A percentile compares a stretch with the other conserved stretches of the same genome.
Conservation (phyloP, 805 yeast genomes). For the Cyberlindnera subsufficiens region DNA sequence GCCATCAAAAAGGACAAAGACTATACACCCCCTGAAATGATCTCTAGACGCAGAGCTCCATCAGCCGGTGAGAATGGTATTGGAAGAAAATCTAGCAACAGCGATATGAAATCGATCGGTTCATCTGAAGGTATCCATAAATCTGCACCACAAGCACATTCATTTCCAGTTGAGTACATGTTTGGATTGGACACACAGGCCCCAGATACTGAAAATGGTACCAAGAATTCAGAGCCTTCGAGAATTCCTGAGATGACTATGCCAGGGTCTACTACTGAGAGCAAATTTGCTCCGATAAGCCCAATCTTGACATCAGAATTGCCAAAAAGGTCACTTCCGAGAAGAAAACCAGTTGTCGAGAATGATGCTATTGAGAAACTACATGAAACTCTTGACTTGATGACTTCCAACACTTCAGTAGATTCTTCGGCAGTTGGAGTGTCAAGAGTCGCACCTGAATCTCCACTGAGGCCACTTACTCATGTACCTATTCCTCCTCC, state of each 20-base stretch:
- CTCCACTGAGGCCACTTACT: not conserved
- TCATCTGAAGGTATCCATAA: conserved; percentile 5
- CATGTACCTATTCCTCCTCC: conserved; percentile 6
- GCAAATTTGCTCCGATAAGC: conserved; percentile 1
- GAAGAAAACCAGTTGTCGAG: conserved; percentile 19
- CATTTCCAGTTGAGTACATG: conserved; percentile 23
- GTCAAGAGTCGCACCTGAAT: too few species aligned
- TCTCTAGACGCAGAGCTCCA: conserved; percentile 42
- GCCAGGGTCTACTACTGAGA: conserved; percentile 10
- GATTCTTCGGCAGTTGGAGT: too few species aligned
- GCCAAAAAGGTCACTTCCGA: conserved; percentile 9
- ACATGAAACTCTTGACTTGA: not conserved
- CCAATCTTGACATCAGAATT: conserved; percentile 1
- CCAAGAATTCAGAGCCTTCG: conserved; percentile 16
- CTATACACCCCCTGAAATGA: conserved; percentile 56
- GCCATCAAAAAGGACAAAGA: conserved; percentile 2
- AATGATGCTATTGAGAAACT: conserved; percentile 4
- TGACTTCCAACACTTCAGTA: too few species aligned
- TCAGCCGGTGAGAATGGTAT: conserved; percentile 7
- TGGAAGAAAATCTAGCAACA: conserved; percentile 6
- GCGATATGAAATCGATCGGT: conserved; percentile 6
- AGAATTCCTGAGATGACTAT: conserved; percentile 20
- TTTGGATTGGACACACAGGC: conserved; percentile 12
- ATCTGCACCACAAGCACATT: conserved; percentile 23
- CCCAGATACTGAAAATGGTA: conserved; percentile 8